Base-by-base conservation (phyloP, 202 grass and related monocot genomes). In the Panicum hallii region DNA sequence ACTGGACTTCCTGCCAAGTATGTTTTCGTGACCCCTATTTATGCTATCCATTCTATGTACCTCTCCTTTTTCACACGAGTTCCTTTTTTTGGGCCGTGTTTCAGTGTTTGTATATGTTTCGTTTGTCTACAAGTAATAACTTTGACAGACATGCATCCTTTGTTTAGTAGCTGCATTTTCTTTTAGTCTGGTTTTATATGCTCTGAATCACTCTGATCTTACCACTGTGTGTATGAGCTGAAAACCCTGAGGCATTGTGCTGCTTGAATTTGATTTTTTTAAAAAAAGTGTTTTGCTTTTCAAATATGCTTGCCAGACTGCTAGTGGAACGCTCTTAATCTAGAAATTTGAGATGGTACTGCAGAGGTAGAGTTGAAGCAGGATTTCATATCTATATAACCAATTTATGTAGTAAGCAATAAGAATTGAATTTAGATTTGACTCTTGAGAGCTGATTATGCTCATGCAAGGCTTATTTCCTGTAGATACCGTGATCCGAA, bases 1-100 rank as follows among this genome's bases (percentile, higher is more conserved):
- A 94, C 90, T 22, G 92, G 92, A 65, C 85, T 94, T 67, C 95
- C 87, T 83, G 89, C 95, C 72, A 94, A 91, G 95, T 97, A 94
- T 80, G 82, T 61, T 50, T 77, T 80, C 72, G 62, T 26, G 42
- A 87, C 57, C 54, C 76, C 45, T 72, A 26, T 74, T 77, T 83
- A 32, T 38, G 13, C 7, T 11, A 67, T 83, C 40, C 43, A 62
- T 77, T 63, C 4, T 34, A 30, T 83, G 49, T 44, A 74, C 13
- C 17, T 82, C 85, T 57, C 16, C 67, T 72, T 32, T 32, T 63
- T 4, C 45, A 67, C 53, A 60, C 47, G 38, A 85, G n/a, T 46
- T 60, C 42, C 5, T 46, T 38, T 22, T 22, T 58, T 58, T 23
- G 58, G 26, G 10, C 19, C 8, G 13, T 60, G 7, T 77, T 72